Percentiles rank a stretch among this genome's conserved stretches.
phyloP scores from a whole-genome alignment of 768 basidiomycete genomes.

The Baorangia bicolor region DNA sequence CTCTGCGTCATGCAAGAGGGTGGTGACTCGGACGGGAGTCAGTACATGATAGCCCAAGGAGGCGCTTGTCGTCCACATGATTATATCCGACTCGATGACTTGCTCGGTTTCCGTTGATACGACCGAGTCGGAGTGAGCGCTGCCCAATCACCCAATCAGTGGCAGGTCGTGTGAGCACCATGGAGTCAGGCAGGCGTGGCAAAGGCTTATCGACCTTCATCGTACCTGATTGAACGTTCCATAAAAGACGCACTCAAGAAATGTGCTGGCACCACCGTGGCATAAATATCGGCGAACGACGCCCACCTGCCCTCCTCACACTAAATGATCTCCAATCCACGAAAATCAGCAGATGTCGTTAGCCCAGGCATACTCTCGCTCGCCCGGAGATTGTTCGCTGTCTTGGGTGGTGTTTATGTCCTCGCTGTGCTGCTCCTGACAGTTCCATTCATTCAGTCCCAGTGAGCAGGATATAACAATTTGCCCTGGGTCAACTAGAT shows the following conservation, averaged over 20 bases:
- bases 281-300: conserved; percentile 22
- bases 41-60: not conserved
- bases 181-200: not conserved
- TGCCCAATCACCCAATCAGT: not conserved
- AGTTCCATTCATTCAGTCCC: conserved; percentile 65
- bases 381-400: conserved; percentile 34
- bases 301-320: not conserved
- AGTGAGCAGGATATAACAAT: conserved; percentile 45
- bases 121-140: not conserved
- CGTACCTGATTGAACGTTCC: not conserved
- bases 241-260: not conserved
- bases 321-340: conserved; percentile 12
- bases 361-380: conserved; percentile 22
- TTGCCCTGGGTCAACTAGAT: conserved; percentile 7
- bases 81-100: not conserved
- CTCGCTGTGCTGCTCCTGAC: conserved; percentile 50
- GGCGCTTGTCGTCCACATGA: not conserved
- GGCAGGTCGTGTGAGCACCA: conserved; percentile 15
- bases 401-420: conserved; percentile 54
- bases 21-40: no score
- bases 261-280: not conserved
- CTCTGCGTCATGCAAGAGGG: not conserved
- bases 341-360: conserved; percentile 1
- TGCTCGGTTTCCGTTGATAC: not conserved
- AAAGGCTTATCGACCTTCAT: no score